phyloP scores from a whole-genome alignment of 2,329 filamentous ascomycete genomes.

The Diaporthe velutina region DNA sequence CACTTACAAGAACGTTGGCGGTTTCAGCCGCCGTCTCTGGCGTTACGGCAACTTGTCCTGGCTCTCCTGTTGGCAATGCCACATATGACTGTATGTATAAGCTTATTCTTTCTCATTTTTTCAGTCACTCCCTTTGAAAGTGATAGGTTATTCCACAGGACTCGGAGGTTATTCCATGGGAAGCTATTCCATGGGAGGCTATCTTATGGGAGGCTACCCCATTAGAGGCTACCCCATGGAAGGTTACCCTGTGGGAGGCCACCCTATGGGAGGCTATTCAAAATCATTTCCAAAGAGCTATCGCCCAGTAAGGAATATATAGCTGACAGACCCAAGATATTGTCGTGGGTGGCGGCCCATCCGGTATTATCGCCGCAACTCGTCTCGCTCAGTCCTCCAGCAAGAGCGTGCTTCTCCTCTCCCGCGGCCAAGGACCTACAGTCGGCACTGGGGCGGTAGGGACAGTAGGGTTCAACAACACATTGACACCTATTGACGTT shows the following conservation, averaged over 20 bases:
- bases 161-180: no score
- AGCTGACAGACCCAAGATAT: slow-evolving; percentile 4
- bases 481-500: slow-evolving; percentile 6
- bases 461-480: slow-evolving; percentile 1
- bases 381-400: slow-evolving; percentile 23
- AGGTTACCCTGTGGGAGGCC: no score
- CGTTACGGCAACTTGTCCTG: not conserved
- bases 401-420: slow-evolving; percentile 23
- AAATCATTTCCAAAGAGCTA: fast-evolving
- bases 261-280: no score
- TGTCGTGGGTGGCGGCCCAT: slow-evolving; percentile 3
- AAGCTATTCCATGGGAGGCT: no score
- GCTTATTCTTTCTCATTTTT: not conserved
- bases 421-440: slow-evolving; percentile 6
- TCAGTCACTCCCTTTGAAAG: not conserved
- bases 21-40: not conserved
- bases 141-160: no score
- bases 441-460: not conserved
- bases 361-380: slow-evolving; percentile 12
- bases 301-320: fast-evolving
- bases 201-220: no score
- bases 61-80: slow-evolving; percentile 8
- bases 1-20: slow-evolving; percentile 3
- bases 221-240: no score
- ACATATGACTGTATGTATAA: slow-evolving; percentile 14